Evolutionary conservation across 2,329 filamentous ascomycete species (phyloP).

Genomic region (Cladophialophora carrionii): DNA sequence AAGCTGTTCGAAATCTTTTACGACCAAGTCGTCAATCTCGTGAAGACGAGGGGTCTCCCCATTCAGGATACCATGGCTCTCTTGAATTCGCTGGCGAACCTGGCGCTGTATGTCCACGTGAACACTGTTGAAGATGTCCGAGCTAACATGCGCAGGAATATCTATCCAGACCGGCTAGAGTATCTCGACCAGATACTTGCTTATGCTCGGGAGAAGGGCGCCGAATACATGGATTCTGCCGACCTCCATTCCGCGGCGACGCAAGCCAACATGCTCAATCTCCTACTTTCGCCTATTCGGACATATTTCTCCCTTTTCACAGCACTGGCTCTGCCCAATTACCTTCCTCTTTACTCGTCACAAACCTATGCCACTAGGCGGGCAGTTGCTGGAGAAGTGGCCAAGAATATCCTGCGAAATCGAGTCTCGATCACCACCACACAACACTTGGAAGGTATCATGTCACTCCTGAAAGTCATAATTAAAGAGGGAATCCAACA

Average conservation of each 20-base stretch:
- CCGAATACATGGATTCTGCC: slow-evolving; percentile 89
- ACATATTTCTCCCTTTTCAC: slow-evolving; percentile 94
- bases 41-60: slow-evolving; percentile 85
- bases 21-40: slow-evolving; percentile 88
- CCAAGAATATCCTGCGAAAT: slow-evolving; percentile 78
- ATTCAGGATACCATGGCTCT: slow-evolving; percentile 95
- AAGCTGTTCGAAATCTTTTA: slow-evolving; percentile 98
- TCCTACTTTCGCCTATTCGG: slow-evolving; percentile 87
- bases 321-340: slow-evolving; percentile 88
- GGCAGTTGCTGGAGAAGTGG: slow-evolving; percentile 86
- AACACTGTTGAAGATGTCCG: neutral
- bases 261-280: slow-evolving; percentile 84
- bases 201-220: slow-evolving; percentile 83
- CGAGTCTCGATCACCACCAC: slow-evolving; percentile 76
- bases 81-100: slow-evolving; percentile 88
- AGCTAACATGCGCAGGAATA: slow-evolving; percentile 62
- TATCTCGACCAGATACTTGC: slow-evolving; percentile 93
- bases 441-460: slow-evolving; percentile 81
- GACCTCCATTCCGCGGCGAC: slow-evolving; percentile 86
- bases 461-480: slow-evolving; percentile 85
- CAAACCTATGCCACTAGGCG: slow-evolving; percentile 92
- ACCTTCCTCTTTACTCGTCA: slow-evolving; percentile 83
- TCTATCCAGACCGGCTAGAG: slow-evolving; percentile 79
- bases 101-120: slow-evolving; percentile 66
- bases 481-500: slow-evolving; percentile 90